Conservation (phyloP, 2,329 filamentous ascomycete genomes). For the Exutisphaerella laricina region DNA sequence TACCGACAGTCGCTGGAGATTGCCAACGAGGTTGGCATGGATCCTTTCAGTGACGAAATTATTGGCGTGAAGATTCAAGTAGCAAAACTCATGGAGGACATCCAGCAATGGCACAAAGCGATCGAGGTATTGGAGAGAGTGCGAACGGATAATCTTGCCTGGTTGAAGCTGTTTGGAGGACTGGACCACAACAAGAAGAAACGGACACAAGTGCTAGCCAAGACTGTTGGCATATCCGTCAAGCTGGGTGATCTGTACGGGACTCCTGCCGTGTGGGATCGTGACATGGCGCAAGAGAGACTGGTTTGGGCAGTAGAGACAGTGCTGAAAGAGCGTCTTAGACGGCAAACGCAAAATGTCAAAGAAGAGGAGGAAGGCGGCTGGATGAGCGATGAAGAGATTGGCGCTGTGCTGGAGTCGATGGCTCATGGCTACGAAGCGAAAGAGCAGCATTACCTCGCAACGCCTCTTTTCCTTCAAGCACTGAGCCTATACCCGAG, state of each 20-base stretch:
- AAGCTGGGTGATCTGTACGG: conserved; percentile 83
- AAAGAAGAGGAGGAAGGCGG: conserved; percentile 61
- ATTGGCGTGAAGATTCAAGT: conserved; percentile 83
- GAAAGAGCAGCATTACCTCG: conserved; percentile 69
- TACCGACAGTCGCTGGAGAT: conserved; percentile 74
- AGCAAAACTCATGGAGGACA: conserved; percentile 71
- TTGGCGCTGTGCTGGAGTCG: conserved; percentile 71
- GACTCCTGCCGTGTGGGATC: conserved; percentile 66
- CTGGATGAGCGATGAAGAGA: conserved; percentile 65
- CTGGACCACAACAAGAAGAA: conserved; percentile 44
- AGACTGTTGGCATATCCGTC: conserved; percentile 67
- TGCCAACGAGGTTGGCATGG: conserved; percentile 68
- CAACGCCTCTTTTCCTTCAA: conserved; percentile 80
- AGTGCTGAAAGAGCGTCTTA: conserved; percentile 65
- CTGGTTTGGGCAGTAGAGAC: conserved; percentile 79
- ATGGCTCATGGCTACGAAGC: conserved; percentile 72
- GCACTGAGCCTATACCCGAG: conserved; percentile 64
- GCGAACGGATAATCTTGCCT: conserved; percentile 58
- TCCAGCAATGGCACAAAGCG: conserved; percentile 62
- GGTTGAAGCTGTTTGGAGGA: conserved; percentile 43
- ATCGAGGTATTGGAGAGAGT: conserved; percentile 75
- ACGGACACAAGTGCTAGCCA: conserved; percentile 62
- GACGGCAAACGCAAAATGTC: conserved; percentile 50
- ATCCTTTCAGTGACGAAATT: conserved; percentile 86
- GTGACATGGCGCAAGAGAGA: conserved; percentile 66